Conservation (phyloP, 2,329 filamentous ascomycete genomes). For the Aspergillus novofumigatus region DNA sequence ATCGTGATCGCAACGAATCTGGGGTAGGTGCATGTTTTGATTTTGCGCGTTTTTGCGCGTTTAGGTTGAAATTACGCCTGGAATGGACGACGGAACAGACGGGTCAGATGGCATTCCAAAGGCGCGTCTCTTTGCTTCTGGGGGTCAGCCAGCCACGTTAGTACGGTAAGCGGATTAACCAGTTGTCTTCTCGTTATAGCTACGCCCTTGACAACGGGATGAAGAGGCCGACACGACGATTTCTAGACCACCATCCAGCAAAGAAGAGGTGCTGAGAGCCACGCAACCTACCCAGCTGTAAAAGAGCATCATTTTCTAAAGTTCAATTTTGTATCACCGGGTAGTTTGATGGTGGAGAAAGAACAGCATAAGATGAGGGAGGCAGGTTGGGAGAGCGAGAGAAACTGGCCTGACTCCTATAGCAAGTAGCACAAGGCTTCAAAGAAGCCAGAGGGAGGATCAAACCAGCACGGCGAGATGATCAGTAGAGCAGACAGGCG, state of each 20-base stretch:
- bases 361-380: not conserved
- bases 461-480: not conserved
- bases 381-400: not conserved
- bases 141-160: not conserved
- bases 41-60: no score
- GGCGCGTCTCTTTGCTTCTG: not conserved
- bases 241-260: not conserved
- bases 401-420: not conserved
- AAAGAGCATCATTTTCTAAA: no score
- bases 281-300: not conserved
- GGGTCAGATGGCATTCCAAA: not conserved
- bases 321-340: no score
- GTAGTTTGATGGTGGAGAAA: no score
- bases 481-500: not conserved
- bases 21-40: no score
- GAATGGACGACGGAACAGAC: no score
- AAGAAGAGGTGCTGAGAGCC: not conserved
- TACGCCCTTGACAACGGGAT: not conserved
- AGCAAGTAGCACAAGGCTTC: not conserved
- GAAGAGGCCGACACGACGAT: not conserved
- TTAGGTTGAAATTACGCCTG: no score
- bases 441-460: not conserved
- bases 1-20: no score
- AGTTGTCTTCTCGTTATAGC: not conserved
- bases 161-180: not conserved